Base-by-base conservation (phyloP, 306 rosid genomes). In the barrel medic (Medicago truncatula) region DNA sequence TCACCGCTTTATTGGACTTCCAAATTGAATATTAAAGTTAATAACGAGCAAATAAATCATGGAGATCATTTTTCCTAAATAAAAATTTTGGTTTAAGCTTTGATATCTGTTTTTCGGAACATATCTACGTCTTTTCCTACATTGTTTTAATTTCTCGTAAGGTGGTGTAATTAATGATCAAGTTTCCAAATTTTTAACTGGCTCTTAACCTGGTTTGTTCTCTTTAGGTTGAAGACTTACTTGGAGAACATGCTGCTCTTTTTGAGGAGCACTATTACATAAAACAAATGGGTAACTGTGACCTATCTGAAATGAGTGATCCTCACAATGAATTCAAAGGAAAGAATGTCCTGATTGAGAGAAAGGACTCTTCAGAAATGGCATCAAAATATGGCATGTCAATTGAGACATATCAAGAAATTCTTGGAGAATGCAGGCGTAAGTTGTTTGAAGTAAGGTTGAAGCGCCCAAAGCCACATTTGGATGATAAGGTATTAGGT, bases 401-500 rank as follows among this genome's bases (percentile, higher is more conserved):
- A 15, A 73, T 76, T 82, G 96, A 92, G 76, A 84, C 85, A 54
- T 92, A 90, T 86, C 84, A 81, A 52, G 89, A 88, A 57, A 80
- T 87, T 76, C 82, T 94, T 20, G 95, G 97, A 61, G 88, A 77
- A 79, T 85, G 98, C 77, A 87, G 87, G 93, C 82, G 8, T 38
- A 92, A 87, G 84, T 87, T 94, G 64, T 94, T 90, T 77, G 88
- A 86, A 82, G 88, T 83, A 67, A 86, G 98, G 82, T 86, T 85
- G 82, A 77, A 64, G 47, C 91, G 97, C 43, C 89, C 97, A 72
- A 88, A 83, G 80, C 97, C 98, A 62, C 96, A 92, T 85, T 88
- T 92, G 87, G 98, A 94, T 76, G 98, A 94, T 81, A 92, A 94
- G 93, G 96, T 88, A 76, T 74, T 89, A 94, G 91, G 96, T 86